Percentiles rank a stretch among this genome's conserved stretches.
Evolutionary conservation across 1,139 yeast genomes (phyloP).

Genomic region (Suhomyces anneliseae): DNA sequence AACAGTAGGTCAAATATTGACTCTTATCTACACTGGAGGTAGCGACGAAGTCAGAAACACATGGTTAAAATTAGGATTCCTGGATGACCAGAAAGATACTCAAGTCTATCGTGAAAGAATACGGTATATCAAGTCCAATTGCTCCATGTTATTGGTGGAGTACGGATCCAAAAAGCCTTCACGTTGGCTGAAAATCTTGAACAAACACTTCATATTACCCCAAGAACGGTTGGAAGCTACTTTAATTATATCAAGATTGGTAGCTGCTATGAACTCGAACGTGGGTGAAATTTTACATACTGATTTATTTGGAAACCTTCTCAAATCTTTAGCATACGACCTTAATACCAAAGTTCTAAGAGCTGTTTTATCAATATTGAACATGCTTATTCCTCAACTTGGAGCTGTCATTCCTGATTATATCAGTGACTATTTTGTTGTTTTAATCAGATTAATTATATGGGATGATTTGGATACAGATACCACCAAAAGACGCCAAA

Average conservation of each 20-base stretch:
- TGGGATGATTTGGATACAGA: slow-evolving; percentile 27
- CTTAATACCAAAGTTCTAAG: slow-evolving; percentile 42
- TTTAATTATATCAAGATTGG: slow-evolving; percentile 30
- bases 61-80: slow-evolving; percentile 16
- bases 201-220: slow-evolving; percentile 30
- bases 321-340: slow-evolving; percentile 47
- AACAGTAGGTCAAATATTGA: slow-evolving; percentile 28
- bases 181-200: slow-evolving; percentile 33
- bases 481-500: background rate
- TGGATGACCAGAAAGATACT: slow-evolving; percentile 22
- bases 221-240: slow-evolving; percentile 36
- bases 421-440: slow-evolving; percentile 46
- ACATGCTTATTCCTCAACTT: slow-evolving; percentile 58
- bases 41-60: background rate
- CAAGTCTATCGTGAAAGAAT: slow-evolving; percentile 47
- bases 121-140: slow-evolving; percentile 49
- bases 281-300: background rate
- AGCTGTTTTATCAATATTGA: slow-evolving; percentile 43
- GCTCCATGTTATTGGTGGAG: slow-evolving; percentile 37
- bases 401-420: slow-evolving; percentile 33
- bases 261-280: slow-evolving; percentile 15
- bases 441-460: slow-evolving; percentile 42
- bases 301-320: slow-evolving; percentile 17
- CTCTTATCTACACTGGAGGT: slow-evolving; percentile 33
- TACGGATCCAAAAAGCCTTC: slow-evolving; percentile 39